Evolutionary conservation across 345 rosid genomes (phyloP), one percentile per base, ranked within the genome.

Genomic region (Cardamine chenopodiifolia): DNA sequence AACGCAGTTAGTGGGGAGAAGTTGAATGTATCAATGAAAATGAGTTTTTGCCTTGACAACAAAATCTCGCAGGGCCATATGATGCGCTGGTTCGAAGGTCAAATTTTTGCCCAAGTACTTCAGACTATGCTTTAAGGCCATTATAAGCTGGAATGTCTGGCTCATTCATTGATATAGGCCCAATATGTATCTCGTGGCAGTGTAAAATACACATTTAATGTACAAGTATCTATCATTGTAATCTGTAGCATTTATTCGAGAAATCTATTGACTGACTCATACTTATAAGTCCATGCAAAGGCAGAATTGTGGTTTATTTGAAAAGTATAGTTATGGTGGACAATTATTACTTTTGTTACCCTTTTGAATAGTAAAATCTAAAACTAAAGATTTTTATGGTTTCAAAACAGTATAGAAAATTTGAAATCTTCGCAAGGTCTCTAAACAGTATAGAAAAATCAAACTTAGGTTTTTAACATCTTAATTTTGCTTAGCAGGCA

Each of bases 121-220:
- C 59, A 2, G 14, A 34, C 59, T 52, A 17, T n/a, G 50, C 2
- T 17, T n/a, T 7, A 52, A 68, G 62, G 52, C 29, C 11, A 17
- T 5, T 14, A 34, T 52, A 56, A 5, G 60, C 35, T 35, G 49
- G 32, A 37, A 23, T 35, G 35, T 52, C 39, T 37, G 34, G 60
- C 23, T 15, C 48, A 52, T 25, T 54, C 10, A 23, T 54, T 67
- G 61, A 4, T 35, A 52, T 15, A 32, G 59, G 42, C 55, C 73
- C 54, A 69, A 56, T 44, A 54, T 44, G 18, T 17, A 37, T 40
- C 18, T 29, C n/a, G 48, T 66, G 29, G 19, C 35, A 18, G 35
- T 25, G 14, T 42, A 25, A 13, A 14, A 56, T 4, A 17, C 13
- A 57, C 9, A 4, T 31, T 18, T 19, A 20, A 7, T 60, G 18